Percentiles rank a stretch among this genome's conserved stretches.
Evolutionary conservation across 768 basidiomycete genomes (phyloP).

Genomic region (Mycena capillaripes): DNA sequence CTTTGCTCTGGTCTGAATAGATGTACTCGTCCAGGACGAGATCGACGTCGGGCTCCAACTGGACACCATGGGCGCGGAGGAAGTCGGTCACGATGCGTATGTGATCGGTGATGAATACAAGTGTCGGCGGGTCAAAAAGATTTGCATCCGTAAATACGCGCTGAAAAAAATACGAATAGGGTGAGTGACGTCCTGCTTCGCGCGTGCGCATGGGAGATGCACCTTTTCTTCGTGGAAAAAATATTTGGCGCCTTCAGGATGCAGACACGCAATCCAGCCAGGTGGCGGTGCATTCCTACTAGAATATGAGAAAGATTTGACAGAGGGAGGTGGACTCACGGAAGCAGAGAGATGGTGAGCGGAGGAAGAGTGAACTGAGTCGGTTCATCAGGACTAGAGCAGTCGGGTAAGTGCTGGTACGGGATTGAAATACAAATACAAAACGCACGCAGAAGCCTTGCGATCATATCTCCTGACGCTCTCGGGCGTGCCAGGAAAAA

Average conservation of each 20-base stretch:
- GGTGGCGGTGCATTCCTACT: neutral
- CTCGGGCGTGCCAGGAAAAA: slow-evolving; percentile 16
- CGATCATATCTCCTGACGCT: slow-evolving; percentile 7
- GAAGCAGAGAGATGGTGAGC: slow-evolving; percentile 4
- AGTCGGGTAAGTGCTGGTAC: neutral
- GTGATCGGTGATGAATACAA: slow-evolving; percentile 52
- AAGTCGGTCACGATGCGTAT: slow-evolving; percentile 47
- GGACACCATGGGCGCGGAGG: slow-evolving; percentile 39
- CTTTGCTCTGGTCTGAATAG: slow-evolving; percentile 33
- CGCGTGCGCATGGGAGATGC: slow-evolving; percentile 25
- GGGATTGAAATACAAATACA: neutral
- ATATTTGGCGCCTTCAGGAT: slow-evolving; percentile 75
- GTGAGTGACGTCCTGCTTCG: neutral
- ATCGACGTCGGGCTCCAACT: slow-evolving; percentile 52
- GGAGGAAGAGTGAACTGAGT: slow-evolving; percentile 14
- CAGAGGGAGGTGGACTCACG: slow-evolving; percentile 4
- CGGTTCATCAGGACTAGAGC: slow-evolving; percentile 8
- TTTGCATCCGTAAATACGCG: slow-evolving; percentile 69
- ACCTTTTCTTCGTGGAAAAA: slow-evolving; percentile 65
- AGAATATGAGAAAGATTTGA: neutral
- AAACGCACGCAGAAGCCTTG: slow-evolving; percentile 7
- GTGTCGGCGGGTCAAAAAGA: slow-evolving; percentile 55
- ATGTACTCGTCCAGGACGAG: slow-evolving; percentile 60
- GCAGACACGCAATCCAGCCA: slow-evolving; percentile 62
- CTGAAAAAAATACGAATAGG: slow-evolving; percentile 59